A percentile compares a stretch with the other conserved stretches of the same genome.
Evolutionary conservation across 1,139 yeast species (phyloP).

Genomic region (Yamadazyma atmosphaerica): DNA sequence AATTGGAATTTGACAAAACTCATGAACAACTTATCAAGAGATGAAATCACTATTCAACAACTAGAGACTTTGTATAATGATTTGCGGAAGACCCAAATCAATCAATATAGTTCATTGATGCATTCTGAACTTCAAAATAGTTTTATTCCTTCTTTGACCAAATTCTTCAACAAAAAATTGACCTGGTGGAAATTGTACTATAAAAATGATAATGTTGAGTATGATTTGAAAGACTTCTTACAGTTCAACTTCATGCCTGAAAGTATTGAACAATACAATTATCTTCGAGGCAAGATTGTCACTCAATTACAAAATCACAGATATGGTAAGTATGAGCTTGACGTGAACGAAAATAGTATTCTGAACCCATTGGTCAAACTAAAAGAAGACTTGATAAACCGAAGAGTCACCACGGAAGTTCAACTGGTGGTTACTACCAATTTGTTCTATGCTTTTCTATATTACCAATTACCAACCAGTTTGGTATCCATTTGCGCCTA

Average conservation of each 20-base stretch:
- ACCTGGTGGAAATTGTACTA: conserved; percentile 48
- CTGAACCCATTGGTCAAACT: conserved; percentile 34
- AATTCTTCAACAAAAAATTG: conserved; percentile 31
- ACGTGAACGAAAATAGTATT: conserved; percentile 6
- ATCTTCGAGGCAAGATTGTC: conserved; percentile 37
- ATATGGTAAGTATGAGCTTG: conserved; percentile 18
- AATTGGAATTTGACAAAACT: conserved; percentile 29
- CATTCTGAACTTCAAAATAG: conserved; percentile 41
- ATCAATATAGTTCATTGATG: conserved; percentile 29
- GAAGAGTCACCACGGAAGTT: conserved; percentile 30
- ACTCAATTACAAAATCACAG: conserved; percentile 27
- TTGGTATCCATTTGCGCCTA: conserved; percentile 32
- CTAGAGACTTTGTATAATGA: conserved; percentile 17
- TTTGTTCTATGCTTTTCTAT: conserved; percentile 31
- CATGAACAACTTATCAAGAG: conserved; percentile 11
- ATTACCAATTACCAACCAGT: conserved; percentile 43
- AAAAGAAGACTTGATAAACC: conserved; percentile 30
- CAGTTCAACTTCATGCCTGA: conserved; percentile 35
- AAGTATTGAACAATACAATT: conserved; percentile 42
- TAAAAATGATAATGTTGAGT: conserved; percentile 48
- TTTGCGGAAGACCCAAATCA: conserved; percentile 23
- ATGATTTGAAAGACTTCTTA: conserved; percentile 43
- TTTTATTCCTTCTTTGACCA: conserved; percentile 32
- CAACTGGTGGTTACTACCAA: conserved; percentile 40
- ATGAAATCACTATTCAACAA: conserved; percentile 12